Evolutionary conservation across 257 asterid species (phyloP), one percentile per base, ranked within the genome.

Genomic region (Gentiana dahurica): DNA sequence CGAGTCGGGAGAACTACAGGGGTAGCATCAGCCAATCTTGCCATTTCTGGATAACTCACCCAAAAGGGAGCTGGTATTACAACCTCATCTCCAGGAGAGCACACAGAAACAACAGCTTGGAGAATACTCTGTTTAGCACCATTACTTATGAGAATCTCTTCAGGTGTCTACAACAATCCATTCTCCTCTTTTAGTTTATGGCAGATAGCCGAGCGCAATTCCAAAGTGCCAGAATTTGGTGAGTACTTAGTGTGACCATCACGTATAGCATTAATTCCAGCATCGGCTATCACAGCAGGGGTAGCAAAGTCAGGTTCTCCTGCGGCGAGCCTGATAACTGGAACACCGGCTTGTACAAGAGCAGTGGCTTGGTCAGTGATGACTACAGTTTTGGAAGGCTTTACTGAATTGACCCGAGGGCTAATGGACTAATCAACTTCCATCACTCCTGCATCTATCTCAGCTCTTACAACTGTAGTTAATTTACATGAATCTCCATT

Each of bases 21-120:
- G 12, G 66, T 73, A 45, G 98, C 97, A 71, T 92, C 98, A 1
- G 98, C 97, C 77, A 92, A 63, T 73, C 94, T 81, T 53, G 97
- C 97, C 84, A 92, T 88, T 76, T 92, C 95, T 36, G 97, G 97
- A 79, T 88, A 92, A 78, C 98, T 92, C 68, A 92, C 98, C 97
- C 97, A 92, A 66, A 64, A 92, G n/a, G 98, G 97, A 51, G 94
- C 94, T 13, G 95, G 98, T 62, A 92, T 83, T 15, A 92, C 49
- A 59, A 92, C 98, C 95, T 91, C 97, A 59, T 91, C 98, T 66
- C 95, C 95, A 5, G 97, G 95, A n/a, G 98, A 81, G 65, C 98
- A 92, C 48, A 88, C 97, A 9, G 97, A 95, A 61, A 87, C 80
- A 65, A 92, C 81, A 48, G 97, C 98, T 73, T 91, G 98, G 61